These are phyloP conservation scores for Cladophialophora psammophila DNA, from an alignment of 2,329 filamentous ascomycete species.

Conservation along the genomic window DNA sequence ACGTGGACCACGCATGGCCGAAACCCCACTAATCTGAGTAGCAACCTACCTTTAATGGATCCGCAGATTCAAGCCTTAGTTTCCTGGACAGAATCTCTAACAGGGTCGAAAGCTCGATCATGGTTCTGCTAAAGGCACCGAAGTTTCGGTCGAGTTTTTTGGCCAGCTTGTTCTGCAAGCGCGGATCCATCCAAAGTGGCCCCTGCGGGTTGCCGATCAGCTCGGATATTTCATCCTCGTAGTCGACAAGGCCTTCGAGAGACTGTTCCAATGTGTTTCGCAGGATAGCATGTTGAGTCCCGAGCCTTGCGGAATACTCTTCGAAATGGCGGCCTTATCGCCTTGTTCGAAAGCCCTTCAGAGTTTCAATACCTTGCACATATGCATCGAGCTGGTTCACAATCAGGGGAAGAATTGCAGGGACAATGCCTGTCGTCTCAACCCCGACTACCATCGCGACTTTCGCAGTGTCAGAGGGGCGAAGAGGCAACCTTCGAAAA, in stretches of 20 bases:
- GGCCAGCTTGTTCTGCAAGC: constrained; percentile 27
- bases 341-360: constrained; percentile 11
- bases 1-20: neutral
- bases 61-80: constrained; percentile 6
- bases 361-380: constrained; percentile 8
- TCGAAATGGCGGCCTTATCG: constrained; percentile 29
- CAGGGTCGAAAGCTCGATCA: constrained; percentile 30
- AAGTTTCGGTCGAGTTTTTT: constrained; percentile 29
- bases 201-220: constrained; percentile 33
- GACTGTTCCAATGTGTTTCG: constrained; percentile 36
- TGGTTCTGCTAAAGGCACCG: constrained; percentile 32
- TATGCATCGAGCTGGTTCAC: constrained; percentile 37
- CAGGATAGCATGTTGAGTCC: constrained; percentile 33
- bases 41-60: constrained; percentile 9
- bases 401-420: constrained; percentile 41
- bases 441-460: constrained; percentile 26
- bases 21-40: too few relatives aligned
- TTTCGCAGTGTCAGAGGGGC: neutral
- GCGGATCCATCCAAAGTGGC: constrained; percentile 28
- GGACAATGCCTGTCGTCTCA: constrained; percentile 35
- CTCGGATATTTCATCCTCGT: constrained; percentile 33
- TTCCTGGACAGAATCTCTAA: constrained; percentile 9
- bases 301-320: constrained; percentile 32
- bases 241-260: constrained; percentile 31
- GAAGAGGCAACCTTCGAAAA: neutral